Evolutionary conservation across 371 early-diverging fungal genomes (phyloP).

Genomic region (Mortierella sp.): DNA sequence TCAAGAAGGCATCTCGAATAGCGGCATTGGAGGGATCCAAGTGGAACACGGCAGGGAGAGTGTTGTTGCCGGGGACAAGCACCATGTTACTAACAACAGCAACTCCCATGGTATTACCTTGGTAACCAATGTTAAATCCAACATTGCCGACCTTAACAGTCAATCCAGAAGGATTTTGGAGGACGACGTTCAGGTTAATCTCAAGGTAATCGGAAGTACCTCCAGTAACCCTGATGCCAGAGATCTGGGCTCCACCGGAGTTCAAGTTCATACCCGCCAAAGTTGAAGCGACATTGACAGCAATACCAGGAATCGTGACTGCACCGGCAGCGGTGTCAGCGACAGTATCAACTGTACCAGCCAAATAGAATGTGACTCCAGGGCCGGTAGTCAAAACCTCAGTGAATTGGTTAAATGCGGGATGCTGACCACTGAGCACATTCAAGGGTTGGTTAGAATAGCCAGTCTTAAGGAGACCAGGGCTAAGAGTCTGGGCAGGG

Average conservation of each 20-base stretch:
- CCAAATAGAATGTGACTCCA: slow-evolving; percentile 62
- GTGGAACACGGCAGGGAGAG: slow-evolving; percentile 58
- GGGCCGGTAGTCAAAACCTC: slow-evolving; percentile 60
- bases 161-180: slow-evolving; percentile 69
- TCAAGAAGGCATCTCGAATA: slow-evolving; percentile 46
- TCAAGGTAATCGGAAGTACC: slow-evolving; percentile 59
- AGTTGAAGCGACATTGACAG: slow-evolving; percentile 62
- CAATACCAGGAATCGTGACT: slow-evolving; percentile 62
- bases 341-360: slow-evolving; percentile 64
- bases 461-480: slow-evolving; percentile 58
- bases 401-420: slow-evolving; percentile 61
- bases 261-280: slow-evolving; percentile 63
- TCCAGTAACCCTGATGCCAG: slow-evolving; percentile 60
- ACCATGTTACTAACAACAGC: slow-evolving; percentile 51
- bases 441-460: slow-evolving; percentile 60
- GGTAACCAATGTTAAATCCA: slow-evolving; percentile 60
- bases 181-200: slow-evolving; percentile 58
- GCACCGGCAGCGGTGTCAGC: slow-evolving; percentile 68
- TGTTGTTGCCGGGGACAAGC: slow-evolving; percentile 65
- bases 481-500: slow-evolving; percentile 59
- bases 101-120: slow-evolving; percentile 56
- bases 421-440: slow-evolving; percentile 50
- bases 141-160: slow-evolving; percentile 67
- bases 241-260: slow-evolving; percentile 60
- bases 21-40: slow-evolving; percentile 27